Conservation (phyloP, 805 yeast species). For the Kuraishia floccosa region DNA sequence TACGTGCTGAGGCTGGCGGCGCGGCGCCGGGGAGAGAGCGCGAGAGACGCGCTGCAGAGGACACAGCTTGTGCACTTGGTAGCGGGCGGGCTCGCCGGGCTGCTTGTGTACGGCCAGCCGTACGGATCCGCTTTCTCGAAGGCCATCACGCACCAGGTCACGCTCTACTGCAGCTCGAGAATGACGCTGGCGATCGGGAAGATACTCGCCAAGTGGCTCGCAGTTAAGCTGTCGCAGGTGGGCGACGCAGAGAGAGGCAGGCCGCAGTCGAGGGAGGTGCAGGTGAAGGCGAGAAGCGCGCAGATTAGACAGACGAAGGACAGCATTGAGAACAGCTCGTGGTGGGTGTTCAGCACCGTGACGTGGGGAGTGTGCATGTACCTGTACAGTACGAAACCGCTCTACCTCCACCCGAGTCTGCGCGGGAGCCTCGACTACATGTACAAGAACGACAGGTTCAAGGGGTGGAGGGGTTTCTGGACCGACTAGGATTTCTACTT, state of each 20-base stretch:
- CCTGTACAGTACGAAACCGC: constrained; percentile 52
- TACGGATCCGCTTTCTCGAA: constrained; percentile 7
- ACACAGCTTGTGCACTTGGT: constrained; percentile 12
- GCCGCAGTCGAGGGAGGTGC: background rate
- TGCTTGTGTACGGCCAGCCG: constrained; percentile 15
- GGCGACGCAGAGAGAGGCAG: background rate
- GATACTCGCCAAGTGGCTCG: constrained; percentile 21
- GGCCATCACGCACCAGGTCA: constrained; percentile 56
- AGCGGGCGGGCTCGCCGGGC: constrained; percentile 19
- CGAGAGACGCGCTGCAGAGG: too few species aligned
- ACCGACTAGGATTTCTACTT: constrained; percentile 1
- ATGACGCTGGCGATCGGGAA: constrained; percentile 54
- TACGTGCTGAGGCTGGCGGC: constrained; percentile 1
- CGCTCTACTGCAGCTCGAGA: constrained; percentile 62
- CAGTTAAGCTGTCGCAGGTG: constrained; percentile 10
- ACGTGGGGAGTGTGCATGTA: constrained; percentile 72
- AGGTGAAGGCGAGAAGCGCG: background rate
- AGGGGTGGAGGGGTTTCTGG: constrained; percentile 2
- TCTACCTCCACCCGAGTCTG: constrained; percentile 51
- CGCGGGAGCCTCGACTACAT: constrained; percentile 62
- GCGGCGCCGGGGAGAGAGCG: background rate
- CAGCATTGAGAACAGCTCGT: constrained; percentile 22
- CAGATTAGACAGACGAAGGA: background rate
- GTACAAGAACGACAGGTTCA: constrained; percentile 19
- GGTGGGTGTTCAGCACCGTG: constrained; percentile 52